Conservation (phyloP, 305 asterid genomes). For the Fraxinus sp. region DNA sequence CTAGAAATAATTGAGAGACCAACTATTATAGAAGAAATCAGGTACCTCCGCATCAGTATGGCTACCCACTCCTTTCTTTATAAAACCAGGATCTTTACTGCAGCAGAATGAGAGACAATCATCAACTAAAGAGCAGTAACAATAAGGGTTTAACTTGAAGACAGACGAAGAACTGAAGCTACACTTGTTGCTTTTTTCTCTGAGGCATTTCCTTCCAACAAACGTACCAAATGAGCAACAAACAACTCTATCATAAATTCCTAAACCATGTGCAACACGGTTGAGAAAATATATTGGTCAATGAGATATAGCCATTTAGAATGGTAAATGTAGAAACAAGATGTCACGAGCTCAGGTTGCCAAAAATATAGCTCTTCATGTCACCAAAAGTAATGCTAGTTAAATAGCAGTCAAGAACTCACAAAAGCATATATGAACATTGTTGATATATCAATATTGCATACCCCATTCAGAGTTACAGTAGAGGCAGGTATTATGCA, state of each 20-base stretch:
- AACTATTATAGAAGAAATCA: slow-evolving; percentile 18
- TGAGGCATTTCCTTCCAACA: background rate
- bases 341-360: background rate
- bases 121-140: slow-evolving; percentile 24
- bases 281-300: background rate
- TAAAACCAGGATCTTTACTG: slow-evolving; percentile 93
- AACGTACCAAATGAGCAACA: background rate
- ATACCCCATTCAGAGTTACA: slow-evolving; percentile 9
- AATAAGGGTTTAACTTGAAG: slow-evolving; percentile 15
- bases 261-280: background rate
- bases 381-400: background rate
- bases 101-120: slow-evolving; percentile 37
- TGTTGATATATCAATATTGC: background rate
- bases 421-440: background rate
- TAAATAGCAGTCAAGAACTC: background rate
- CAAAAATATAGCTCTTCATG: background rate
- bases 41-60: slow-evolving; percentile 68
- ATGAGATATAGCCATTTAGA: background rate
- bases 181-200: background rate
- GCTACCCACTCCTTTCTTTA: slow-evolving; percentile 39
- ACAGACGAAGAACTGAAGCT: background rate
- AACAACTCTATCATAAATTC: background rate
- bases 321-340: slow-evolving; percentile 2
- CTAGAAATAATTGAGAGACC: slow-evolving; percentile 17
- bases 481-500: background rate